Percentiles rank a stretch among this genome's conserved stretches.
Conservation (phyloP, 2,329 filamentous ascomycete genomes). For the Phyllosticta citriasiana region DNA sequence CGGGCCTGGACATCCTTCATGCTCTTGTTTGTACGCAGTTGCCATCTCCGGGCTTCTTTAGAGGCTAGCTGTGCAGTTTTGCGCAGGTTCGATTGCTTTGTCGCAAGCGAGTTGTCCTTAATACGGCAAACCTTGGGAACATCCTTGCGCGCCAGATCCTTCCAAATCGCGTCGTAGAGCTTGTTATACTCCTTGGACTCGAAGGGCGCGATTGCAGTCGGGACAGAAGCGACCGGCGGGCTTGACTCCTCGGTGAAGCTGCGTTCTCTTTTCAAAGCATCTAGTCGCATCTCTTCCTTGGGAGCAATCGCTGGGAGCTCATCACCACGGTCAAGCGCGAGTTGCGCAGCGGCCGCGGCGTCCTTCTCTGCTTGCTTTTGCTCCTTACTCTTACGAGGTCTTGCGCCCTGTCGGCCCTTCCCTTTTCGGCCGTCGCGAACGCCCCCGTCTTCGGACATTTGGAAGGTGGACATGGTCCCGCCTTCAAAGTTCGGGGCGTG, state of each 20-base stretch:
- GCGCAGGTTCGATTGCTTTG: conserved; percentile 88
- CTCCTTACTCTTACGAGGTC: conserved; percentile 80
- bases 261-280: conserved; percentile 29
- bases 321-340: conserved; percentile 68
- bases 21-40: conserved; percentile 94
- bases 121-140: conserved; percentile 86
- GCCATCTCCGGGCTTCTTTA: conserved; percentile 96
- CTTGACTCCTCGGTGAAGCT: conserved; percentile 42
- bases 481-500: conserved; percentile 75
- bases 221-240: conserved; percentile 12
- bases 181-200: conserved; percentile 91
- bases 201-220: conserved; percentile 44
- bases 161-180: conserved; percentile 95
- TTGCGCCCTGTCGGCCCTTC: conserved; percentile 43
- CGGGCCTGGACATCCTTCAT: conserved; percentile 95
- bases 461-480: conserved; percentile 77
- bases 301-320: conserved; percentile 55
- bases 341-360: conserved; percentile 78
- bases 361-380: conserved; percentile 61
- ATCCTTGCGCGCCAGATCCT: conserved; percentile 87
- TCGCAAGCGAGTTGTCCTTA: conserved; percentile 74
- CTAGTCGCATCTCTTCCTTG: conserved; percentile 45
- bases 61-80: conserved; percentile 95
- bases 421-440: conserved; percentile 29
- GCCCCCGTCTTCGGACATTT: conserved; percentile 48